These are phyloP conservation scores for Mucor piriformis DNA, from an alignment of 371 early-diverging fungal genomes.

Conservation along the genomic window DNA sequence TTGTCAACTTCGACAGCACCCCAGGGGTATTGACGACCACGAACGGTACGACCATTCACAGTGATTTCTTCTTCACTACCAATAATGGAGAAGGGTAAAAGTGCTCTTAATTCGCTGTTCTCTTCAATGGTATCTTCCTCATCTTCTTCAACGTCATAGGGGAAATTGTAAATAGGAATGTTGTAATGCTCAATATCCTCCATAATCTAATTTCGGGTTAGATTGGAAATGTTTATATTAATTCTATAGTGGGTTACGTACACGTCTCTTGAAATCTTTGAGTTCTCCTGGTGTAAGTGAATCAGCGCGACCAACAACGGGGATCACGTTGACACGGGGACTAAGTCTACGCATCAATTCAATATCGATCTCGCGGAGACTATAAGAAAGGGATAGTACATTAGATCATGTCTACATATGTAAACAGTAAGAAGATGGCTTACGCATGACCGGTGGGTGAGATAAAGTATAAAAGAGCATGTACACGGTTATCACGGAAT, in stretches of 20 bases:
- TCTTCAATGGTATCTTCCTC: constrained; percentile 95
- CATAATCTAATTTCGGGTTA: constrained; percentile 64
- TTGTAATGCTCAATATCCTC: constrained; percentile 91
- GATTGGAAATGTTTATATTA: not conserved
- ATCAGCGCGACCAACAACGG: constrained; percentile 84
- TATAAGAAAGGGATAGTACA: constrained; percentile 24
- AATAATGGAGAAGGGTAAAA: constrained; percentile 96
- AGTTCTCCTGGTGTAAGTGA: constrained; percentile 77
- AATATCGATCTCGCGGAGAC: constrained; percentile 95
- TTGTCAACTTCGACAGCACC: constrained; percentile 96
- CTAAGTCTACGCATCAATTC: constrained; percentile 94
- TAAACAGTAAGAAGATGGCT: constrained; percentile 3
- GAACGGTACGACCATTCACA: constrained; percentile 74
- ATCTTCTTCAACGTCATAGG: constrained; percentile 77
- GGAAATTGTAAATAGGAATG: constrained; percentile 90
- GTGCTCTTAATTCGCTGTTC: constrained; percentile 88
- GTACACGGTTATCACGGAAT: constrained; percentile 97
- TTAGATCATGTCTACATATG: not conserved
- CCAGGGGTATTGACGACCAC: constrained; percentile 99
- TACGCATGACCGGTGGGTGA: constrained; percentile 95
- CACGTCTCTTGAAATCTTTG: constrained; percentile 83
- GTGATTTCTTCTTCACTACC: constrained; percentile 93
- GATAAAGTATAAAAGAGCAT: constrained; percentile 97
- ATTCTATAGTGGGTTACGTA: constrained; percentile 23
- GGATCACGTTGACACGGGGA: constrained; percentile 93